phyloP scores from a whole-genome alignment of 139 green algal species.

The Closterium sp. region DNA sequence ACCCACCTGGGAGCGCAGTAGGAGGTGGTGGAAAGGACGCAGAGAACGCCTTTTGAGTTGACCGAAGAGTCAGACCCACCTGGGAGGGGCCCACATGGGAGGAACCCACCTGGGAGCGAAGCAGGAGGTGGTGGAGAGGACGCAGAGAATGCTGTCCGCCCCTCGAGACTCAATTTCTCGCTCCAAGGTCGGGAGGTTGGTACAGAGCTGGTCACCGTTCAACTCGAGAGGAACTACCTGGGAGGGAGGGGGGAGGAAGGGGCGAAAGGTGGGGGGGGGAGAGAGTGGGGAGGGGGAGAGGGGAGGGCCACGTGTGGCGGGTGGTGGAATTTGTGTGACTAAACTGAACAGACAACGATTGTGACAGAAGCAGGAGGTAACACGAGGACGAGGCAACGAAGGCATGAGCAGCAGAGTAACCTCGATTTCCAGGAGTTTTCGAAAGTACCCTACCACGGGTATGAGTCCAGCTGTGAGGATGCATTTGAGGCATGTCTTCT shows the following conservation, averaged over 20 bases:
- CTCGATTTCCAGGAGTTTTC: too few species aligned
- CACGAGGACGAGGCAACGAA: too few species aligned
- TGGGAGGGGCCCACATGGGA: too few species aligned
- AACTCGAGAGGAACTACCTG: slow-evolving; percentile 38
- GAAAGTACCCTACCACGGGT: not conserved
- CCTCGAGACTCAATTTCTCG: slow-evolving; percentile 55
- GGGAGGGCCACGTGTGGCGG: too few species aligned
- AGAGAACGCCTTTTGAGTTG: too few species aligned
- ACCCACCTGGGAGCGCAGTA: too few species aligned
- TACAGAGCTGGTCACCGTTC: slow-evolving; percentile 69
- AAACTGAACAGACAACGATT: too few species aligned
- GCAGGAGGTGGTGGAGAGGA: slow-evolving; percentile 89
- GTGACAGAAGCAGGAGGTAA: slow-evolving; percentile 11
- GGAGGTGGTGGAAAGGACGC: too few species aligned
- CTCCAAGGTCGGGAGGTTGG: slow-evolving; percentile 70
- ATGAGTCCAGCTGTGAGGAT: slow-evolving; percentile 72
- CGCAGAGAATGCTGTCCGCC: slow-evolving; percentile 38
- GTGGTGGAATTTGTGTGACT: slow-evolving; percentile 9
- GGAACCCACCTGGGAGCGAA: slow-evolving; percentile 67
- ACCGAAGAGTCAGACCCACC: too few species aligned
- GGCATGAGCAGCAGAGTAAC: too few species aligned
- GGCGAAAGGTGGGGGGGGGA: not conserved
- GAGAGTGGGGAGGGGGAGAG: not conserved
- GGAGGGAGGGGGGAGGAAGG: too few species aligned
- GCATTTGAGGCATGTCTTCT: slow-evolving; percentile 97